A percentile compares a stretch with the other conserved stretches of the same genome.
Conservation (phyloP, 768 basidiomycete genomes). For the Tylopilus sp. region DNA sequence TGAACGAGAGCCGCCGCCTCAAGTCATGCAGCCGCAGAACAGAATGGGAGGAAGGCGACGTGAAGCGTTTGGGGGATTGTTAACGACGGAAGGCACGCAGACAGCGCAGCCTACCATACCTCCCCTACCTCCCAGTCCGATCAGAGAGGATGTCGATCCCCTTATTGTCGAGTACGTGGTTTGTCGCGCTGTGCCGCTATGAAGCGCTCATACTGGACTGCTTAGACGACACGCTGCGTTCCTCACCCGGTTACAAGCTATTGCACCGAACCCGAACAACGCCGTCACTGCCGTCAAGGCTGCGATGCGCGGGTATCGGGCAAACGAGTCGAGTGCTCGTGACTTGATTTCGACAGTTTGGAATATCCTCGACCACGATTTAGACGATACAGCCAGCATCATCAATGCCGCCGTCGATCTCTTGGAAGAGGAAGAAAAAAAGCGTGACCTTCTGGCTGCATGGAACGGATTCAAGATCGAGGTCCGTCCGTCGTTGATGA, state of each 20-base stretch:
- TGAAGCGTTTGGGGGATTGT: constrained; percentile 57
- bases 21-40: constrained; percentile 21
- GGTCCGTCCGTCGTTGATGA: constrained; percentile 47
- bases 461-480: constrained; percentile 87
- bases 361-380: constrained; percentile 63
- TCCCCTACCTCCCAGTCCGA: constrained; percentile 31
- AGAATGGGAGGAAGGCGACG: constrained; percentile 44
- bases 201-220: background rate
- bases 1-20: constrained; percentile 39
- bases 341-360: constrained; percentile 90
- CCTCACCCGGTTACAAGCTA: constrained; percentile 54
- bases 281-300: constrained; percentile 65
- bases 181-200: background rate
- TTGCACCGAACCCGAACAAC: constrained; percentile 54
- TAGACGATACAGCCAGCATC: constrained; percentile 74
- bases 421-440: constrained; percentile 83
- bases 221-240: constrained; percentile 66
- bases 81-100: constrained; percentile 41
- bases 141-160: constrained; percentile 48
- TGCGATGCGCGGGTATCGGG: constrained; percentile 73
- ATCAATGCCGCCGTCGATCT: constrained; percentile 73
- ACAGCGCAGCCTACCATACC: constrained; percentile 14
- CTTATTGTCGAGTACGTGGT: constrained; percentile 49
- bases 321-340: constrained; percentile 72
- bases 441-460: constrained; percentile 63